Conservation (phyloP, 176 grass and related monocot species). For the Saccharum officinarum region DNA sequence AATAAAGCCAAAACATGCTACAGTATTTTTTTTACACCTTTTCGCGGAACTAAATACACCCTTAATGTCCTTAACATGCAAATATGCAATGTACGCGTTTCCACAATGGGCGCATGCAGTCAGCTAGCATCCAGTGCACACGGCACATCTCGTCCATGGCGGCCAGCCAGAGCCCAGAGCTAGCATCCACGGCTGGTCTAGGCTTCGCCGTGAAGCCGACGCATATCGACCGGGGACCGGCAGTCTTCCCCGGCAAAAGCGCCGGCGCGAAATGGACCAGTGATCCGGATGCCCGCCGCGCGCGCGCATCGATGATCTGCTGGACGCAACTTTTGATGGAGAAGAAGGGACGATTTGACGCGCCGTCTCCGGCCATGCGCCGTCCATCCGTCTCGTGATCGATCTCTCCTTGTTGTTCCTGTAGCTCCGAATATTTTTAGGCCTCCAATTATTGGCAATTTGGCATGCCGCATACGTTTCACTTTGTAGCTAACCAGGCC, state of each 20-base stretch:
- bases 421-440: constrained; percentile 18
- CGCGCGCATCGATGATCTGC: background rate
- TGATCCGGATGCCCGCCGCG: background rate
- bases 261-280: background rate
- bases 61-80: background rate
- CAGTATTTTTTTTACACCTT: too few species aligned
- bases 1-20: too few species aligned
- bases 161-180: background rate
- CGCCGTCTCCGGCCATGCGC: background rate
- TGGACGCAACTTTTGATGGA: constrained; percentile 30
- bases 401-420: too few species aligned
- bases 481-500: background rate
- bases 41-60: too few species aligned
- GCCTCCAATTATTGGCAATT: constrained; percentile 21
- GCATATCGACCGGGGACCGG: background rate
- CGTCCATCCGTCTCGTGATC: background rate
- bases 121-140: background rate
- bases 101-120: background rate
- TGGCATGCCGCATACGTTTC: background rate
- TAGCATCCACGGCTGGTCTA: background rate
- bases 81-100: background rate
- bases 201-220: constrained; percentile 4
- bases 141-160: background rate
- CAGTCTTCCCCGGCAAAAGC: background rate
- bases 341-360: constrained; percentile 24